Evolutionary conservation across 73 alveolate genomes (phyloP).

Genomic region (Paramecium tetraurelia): DNA sequence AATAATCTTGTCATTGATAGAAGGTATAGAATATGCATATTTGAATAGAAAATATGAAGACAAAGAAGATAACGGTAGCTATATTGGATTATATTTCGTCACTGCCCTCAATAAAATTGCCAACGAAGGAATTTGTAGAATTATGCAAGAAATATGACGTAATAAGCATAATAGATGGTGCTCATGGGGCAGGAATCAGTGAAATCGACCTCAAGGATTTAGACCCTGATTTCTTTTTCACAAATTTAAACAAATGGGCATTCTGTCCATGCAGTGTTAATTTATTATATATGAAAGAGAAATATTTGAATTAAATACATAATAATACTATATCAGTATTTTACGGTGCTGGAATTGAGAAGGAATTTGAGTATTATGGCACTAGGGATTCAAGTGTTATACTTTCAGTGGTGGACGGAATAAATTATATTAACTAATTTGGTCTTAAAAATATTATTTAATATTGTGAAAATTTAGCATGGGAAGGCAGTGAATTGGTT

Average conservation of each 20-base stretch:
- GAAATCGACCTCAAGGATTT: background rate
- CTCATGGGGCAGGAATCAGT: constrained; percentile 43
- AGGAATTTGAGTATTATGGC: constrained; percentile 8
- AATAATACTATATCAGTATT: background rate
- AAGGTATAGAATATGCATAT: background rate
- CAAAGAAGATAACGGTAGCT: background rate
- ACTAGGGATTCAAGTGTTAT: background rate
- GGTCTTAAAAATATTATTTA: background rate
- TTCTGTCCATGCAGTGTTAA: background rate
- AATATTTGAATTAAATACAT: background rate
- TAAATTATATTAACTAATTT: background rate
- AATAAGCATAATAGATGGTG: constrained; percentile 1
- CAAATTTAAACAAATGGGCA: constrained; percentile 39
- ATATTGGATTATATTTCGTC: background rate
- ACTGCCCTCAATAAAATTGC: background rate
- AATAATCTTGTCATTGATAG: background rate
- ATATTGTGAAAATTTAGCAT: constrained; percentile 12
- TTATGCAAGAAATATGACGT: background rate
- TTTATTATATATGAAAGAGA: background rate
- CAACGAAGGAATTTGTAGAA: background rate
- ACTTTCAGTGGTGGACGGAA: background rate
- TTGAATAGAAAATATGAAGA: background rate
- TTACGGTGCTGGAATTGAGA: constrained; percentile 3
- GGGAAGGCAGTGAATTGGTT: background rate
- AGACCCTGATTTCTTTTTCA: constrained; percentile 34